Base-by-base conservation (phyloP, 1,284 basidiomycete species). In the Puccinia triticina region DNA sequence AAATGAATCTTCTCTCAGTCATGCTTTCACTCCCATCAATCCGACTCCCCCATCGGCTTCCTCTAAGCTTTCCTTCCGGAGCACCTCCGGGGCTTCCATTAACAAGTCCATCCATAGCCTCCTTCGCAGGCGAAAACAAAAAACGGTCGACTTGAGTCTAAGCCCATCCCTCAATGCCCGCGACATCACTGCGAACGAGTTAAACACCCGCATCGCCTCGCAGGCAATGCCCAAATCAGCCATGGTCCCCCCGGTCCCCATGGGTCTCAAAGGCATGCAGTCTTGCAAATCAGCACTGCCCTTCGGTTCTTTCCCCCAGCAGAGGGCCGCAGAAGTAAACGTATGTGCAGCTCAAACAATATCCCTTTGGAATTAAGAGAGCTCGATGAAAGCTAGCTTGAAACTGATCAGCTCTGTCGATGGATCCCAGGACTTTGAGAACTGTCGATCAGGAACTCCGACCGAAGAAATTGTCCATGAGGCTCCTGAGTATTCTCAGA, bases 61-160 rank as follows among this genome's bases (percentile, higher is more conserved):
- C 32, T 34, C 69, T 16, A 72, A 53, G 69, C 43, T 32, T 26
- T 72, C 69, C 4, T 34, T 72, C 48, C 69, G 69, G 43, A 72
- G 46, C 18, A 29, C 69, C 72, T 74, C 72, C 29, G 48, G 46
- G n/a, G 21, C 50, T 10, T 34, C 48, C 1, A 57, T 74, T 32
- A 74, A 74, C 34, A 74, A 57, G 23, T 74, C 72, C 2, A 37
- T 74, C 32, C 72, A 74, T 32, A 74, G 50, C 53, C 53, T 74
- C 7, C 50, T 74, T 16, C 72, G 72, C 34, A 18, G 48, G 16
- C 50, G 72, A 14, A 74, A 74, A 53, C 46, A 29, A 4, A 74
- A 74, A 32, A 1, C 48, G 16, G 34, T 50, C 50, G 50, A 74
- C 48, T 57, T 26, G 12, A 53, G 26, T 66, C n/a, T 29, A 5